Conservation (phyloP, 331 rosid genomes). For the Phaseolus coccineus region DNA sequence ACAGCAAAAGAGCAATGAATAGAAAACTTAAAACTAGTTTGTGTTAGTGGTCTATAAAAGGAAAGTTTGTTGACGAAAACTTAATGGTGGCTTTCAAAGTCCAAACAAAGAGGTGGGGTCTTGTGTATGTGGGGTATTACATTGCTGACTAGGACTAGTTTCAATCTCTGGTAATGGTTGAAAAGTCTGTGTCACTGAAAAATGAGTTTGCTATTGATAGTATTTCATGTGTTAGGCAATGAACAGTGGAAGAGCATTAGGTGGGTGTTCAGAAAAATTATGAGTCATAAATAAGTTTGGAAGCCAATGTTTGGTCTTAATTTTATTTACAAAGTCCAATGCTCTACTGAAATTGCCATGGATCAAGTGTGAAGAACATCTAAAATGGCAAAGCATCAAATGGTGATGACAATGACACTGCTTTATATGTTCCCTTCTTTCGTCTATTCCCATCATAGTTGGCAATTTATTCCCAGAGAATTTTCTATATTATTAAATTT, state of each 20-base stretch:
- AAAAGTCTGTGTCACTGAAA: conserved; percentile 30
- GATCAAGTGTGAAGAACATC: conserved; percentile 39
- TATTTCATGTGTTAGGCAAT: conserved; percentile 32
- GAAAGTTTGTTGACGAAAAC: background rate
- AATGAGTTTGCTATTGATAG: conserved; percentile 20
- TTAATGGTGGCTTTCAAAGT: conserved; percentile 12
- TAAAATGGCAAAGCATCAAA: conserved; percentile 12
- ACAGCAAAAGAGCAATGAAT: background rate
- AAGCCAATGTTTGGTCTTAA: conserved; percentile 29
- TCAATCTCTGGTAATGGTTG: conserved; percentile 30
- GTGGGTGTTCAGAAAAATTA: conserved; percentile 4
- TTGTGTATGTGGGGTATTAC: conserved; percentile 1
- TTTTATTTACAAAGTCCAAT: conserved; percentile 12
- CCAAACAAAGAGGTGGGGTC: conserved; percentile 21
- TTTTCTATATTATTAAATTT: conserved; percentile 6
- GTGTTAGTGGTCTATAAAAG: background rate
- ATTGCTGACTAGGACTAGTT: conserved; percentile 30
- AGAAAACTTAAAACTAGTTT: background rate
- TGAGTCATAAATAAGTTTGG: conserved; percentile 34
- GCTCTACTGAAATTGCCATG: conserved; percentile 28
- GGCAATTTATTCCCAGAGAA: background rate
- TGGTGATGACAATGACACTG: conserved; percentile 38
- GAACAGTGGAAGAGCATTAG: background rate
- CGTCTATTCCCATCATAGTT: conserved; percentile 26
- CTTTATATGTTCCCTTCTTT: background rate